Base-by-base conservation (phyloP, 371 early-diverging fungal species). In the Circinella umbellata region DNA sequence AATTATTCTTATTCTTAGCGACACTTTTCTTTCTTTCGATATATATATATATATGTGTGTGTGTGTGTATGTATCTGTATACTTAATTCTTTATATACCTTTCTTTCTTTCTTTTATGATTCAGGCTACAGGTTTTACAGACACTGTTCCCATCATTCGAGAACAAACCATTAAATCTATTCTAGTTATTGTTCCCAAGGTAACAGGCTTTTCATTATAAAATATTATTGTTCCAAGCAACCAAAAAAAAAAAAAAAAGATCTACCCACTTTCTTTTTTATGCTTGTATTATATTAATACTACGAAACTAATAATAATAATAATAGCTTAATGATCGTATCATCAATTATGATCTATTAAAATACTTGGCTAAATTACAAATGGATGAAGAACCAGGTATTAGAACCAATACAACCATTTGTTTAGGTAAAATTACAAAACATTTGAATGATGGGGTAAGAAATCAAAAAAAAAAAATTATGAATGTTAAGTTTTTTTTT, bases 301-400 rank as follows among this genome's bases (percentile, higher is more conserved):
- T 13, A 27, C 27, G 3, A 27, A 27, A 8, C 47, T 47, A 15
- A 47, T 15, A 47, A 11, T 47, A 36, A 9, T 57, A 18, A 6
- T 47, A 73, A 35, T 75, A 92, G 84, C 78, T 96, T 13, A 85
- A 83, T 36, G 91, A 93, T 20, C 84, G 89, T 47, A 86, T 89
- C 27, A 88, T 96, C 70, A 97, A 98, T 73, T 90, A 92, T 69
- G 96, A 97, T 61, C 76, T 98, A 1, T 66, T 98, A 38, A 82
- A 92, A 61, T 90, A 93, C 67, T 79, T 98, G 5, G 95, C 93
- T 36, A 95, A 95, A 64, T 80, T 95, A 6, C 94, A 96, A 61
- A 88, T 89, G 63, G 99, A 98, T 78, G 88, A 90, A 36, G 96
- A 97, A 70, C 96, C 99, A 0, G 97, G 97, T 1, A 98, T 98